A percentile compares a stretch with the other conserved stretches of the same genome.
These are phyloP conservation scores for Chaetomium tenue DNA, from an alignment of 495 filamentous ascomycete species.

Conservation along the genomic window DNA sequence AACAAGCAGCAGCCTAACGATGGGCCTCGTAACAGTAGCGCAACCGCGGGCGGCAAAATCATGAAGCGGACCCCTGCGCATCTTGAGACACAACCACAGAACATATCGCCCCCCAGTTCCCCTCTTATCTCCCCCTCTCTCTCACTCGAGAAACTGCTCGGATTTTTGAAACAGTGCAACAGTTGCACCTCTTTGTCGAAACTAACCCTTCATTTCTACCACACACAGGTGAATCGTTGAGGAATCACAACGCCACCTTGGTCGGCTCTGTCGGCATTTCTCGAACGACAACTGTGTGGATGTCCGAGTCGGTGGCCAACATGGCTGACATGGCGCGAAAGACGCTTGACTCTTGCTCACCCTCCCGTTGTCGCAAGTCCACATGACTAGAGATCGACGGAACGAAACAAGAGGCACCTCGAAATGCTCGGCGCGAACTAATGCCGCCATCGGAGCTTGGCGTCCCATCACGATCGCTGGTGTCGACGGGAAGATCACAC, in stretches of 20 bases:
- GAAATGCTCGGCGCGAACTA: constrained; percentile 5
- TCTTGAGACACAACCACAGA: constrained; percentile 12
- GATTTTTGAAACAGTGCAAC: constrained; percentile 8
- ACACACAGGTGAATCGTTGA: constrained; percentile 2
- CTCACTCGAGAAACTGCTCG: not conserved
- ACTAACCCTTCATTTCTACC: not conserved
- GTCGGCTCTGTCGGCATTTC: constrained; percentile 1
- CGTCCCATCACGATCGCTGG: constrained; percentile 2
- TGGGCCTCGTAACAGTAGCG: not conserved
- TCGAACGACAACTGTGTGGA: not conserved
- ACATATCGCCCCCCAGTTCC: not conserved
- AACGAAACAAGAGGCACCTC: constrained; percentile 17
- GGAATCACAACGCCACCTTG: not conserved
- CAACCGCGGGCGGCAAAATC: constrained; percentile 10
- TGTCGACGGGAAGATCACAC: constrained; percentile 13
- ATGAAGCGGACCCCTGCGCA: constrained; percentile 21
- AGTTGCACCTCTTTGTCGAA: not conserved
- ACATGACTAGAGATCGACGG: constrained; percentile 8
- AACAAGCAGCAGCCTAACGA: not conserved
- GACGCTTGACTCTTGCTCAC: not conserved
- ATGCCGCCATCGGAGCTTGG: constrained; percentile 10
- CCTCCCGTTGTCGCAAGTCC: not conserved
- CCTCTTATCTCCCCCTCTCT: not conserved
- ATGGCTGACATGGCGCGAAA: not conserved
- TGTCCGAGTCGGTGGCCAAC: too few relatives aligned